Evolutionary conservation across 2,329 filamentous ascomycete species (phyloP).

Genomic region (Colletotrichum musicola): DNA sequence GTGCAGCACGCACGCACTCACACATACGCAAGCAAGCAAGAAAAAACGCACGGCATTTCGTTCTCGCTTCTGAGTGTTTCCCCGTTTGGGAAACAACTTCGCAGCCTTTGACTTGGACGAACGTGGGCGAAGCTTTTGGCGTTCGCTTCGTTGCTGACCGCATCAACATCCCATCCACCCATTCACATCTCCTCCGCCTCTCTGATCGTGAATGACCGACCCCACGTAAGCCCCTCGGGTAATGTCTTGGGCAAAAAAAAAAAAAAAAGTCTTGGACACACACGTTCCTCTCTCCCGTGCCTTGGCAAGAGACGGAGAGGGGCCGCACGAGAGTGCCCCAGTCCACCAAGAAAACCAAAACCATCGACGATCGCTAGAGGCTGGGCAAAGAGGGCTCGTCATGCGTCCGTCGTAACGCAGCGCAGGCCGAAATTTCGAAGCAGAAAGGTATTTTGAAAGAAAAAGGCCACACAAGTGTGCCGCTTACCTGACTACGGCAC

Average conservation of each 20-base stretch:
- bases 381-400: constrained; percentile 14
- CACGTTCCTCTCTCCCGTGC: neutral
- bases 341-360: neutral
- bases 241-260: neutral
- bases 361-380: neutral
- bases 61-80: neutral
- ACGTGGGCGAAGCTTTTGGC: constrained; percentile 15
- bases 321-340: constrained; percentile 4
- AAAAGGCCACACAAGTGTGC: neutral
- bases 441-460: too few relatives aligned
- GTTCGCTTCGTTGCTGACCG: constrained; percentile 17
- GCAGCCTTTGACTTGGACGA: neutral
- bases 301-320: constrained; percentile 23
- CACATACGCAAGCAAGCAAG: too few relatives aligned
- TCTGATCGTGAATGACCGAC: neutral
- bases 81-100: constrained; percentile 16
- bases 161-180: neutral
- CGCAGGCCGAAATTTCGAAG: neutral
- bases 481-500: too few relatives aligned
- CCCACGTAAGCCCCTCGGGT: constrained; percentile 28
- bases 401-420: constrained; percentile 22
- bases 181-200: neutral
- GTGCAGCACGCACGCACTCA: too few relatives aligned
- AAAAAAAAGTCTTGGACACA: constrained; percentile 4
- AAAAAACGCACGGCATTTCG: too few relatives aligned